Percentiles rank a stretch among this genome's conserved stretches.
Conservation (phyloP, 2,329 filamentous ascomycete species). For the Cercospora sp. region DNA sequence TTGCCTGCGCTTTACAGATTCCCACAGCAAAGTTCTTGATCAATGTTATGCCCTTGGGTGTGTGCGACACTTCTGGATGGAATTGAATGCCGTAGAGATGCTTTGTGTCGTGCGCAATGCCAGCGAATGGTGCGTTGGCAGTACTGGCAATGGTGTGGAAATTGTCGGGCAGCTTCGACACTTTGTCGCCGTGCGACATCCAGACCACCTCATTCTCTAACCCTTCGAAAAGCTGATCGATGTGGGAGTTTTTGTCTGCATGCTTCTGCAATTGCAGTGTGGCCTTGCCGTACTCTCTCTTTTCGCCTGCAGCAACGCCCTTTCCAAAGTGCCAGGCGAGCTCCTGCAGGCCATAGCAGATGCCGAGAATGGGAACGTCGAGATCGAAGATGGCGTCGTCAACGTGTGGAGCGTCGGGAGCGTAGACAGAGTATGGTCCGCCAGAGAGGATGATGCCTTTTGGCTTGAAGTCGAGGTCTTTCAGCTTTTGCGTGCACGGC, state of each 20-base stretch:
- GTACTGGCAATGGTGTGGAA: slow-evolving; percentile 76
- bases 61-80: slow-evolving; percentile 82
- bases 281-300: slow-evolving; percentile 71
- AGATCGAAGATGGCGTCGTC: slow-evolving; percentile 81
- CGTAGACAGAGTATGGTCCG: slow-evolving; percentile 77
- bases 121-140: slow-evolving; percentile 74
- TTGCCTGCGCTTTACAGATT: slow-evolving; percentile 73
- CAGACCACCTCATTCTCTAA: slow-evolving; percentile 71
- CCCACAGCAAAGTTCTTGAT: slow-evolving; percentile 80
- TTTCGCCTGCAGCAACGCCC: slow-evolving; percentile 68
- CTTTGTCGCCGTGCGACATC: slow-evolving; percentile 91
- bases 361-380: slow-evolving; percentile 60
- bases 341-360: slow-evolving; percentile 69
- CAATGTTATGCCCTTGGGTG: slow-evolving; percentile 66
- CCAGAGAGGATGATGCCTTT: slow-evolving; percentile 80
- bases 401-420: slow-evolving; percentile 72
- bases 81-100: slow-evolving; percentile 83
- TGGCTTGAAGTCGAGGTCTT: slow-evolving; percentile 74
- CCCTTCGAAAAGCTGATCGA: slow-evolving; percentile 76
- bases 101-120: slow-evolving; percentile 69
- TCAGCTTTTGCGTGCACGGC: slow-evolving; percentile 78
- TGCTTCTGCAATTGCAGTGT: slow-evolving; percentile 62
- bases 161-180: slow-evolving; percentile 68
- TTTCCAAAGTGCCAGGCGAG: slow-evolving; percentile 69
- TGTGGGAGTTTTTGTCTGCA: slow-evolving; percentile 58